Conservation (phyloP, 2,329 filamentous ascomycete genomes). For the Tolypocladium tropicale region DNA sequence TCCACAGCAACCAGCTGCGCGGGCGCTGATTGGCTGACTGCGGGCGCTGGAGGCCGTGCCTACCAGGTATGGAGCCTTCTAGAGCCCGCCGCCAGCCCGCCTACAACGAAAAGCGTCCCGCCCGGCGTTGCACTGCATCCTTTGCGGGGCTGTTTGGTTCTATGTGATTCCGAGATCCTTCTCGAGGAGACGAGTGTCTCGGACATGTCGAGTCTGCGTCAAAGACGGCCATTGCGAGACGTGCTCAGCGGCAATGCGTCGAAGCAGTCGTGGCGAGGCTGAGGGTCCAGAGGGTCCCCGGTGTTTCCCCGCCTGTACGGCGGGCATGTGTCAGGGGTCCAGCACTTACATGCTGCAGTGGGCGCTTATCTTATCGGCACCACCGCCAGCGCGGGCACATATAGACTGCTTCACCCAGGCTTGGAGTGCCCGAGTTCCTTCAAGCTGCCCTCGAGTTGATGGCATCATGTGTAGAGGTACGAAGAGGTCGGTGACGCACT, state of each 20-base stretch:
- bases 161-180: not conserved
- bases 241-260: not conserved
- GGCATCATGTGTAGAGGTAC: too few relatives aligned
- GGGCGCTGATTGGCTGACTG: slow-evolving; percentile 15
- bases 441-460: too few relatives aligned
- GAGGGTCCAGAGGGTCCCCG: not conserved
- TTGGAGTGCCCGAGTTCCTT: too few relatives aligned
- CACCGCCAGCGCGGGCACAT: not conserved
- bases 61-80: slow-evolving; percentile 17
- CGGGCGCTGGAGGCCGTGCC: slow-evolving; percentile 3
- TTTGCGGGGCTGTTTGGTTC: not conserved
- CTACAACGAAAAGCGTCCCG: not conserved
- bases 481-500: too few relatives aligned
- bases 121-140: not conserved
- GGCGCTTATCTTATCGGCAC: not conserved
- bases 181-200: not conserved
- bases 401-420: too few relatives aligned
- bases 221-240: not conserved
- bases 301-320: not conserved
- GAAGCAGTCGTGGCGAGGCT: not conserved
- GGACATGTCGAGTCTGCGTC: not conserved
- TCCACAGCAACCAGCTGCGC: slow-evolving; percentile 11
- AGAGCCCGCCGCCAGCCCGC: slow-evolving; percentile 5
- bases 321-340: not conserved
- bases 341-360: not conserved